A percentile compares a stretch with the other conserved stretches of the same genome.
These are phyloP conservation scores for Irpex lacteus DNA, from an alignment of 1,284 basidiomycete genomes.

Conservation along the genomic window DNA sequence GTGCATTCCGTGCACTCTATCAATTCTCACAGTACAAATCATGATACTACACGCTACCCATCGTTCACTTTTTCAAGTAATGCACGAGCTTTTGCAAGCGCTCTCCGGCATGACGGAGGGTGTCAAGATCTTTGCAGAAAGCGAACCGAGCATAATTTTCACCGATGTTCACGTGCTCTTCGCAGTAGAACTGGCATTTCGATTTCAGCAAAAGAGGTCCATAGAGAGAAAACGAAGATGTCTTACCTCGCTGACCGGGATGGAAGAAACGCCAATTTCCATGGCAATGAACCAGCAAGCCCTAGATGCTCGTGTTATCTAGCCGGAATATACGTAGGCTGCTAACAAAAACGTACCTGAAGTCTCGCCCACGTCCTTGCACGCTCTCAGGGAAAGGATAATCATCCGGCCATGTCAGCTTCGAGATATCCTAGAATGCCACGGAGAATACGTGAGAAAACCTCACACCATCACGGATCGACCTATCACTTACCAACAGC, in stretches of 20 bases:
- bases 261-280: constrained; percentile 86
- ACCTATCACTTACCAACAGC: constrained; percentile 59
- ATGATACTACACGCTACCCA: neutral
- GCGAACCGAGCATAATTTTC: constrained; percentile 87
- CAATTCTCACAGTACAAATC: neutral
- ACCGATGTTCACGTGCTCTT: constrained; percentile 81
- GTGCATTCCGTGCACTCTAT: neutral
- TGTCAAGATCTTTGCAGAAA: constrained; percentile 91
- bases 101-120: constrained; percentile 75
- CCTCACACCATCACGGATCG: neutral
- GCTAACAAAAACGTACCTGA: constrained; percentile 51
- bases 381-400: constrained; percentile 82
- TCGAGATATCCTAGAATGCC: constrained; percentile 70
- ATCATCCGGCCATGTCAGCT: constrained; percentile 77
- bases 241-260: constrained; percentile 89
- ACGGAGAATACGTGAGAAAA: neutral
- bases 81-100: constrained; percentile 73
- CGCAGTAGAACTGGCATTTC: constrained; percentile 79
- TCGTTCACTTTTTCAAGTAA: constrained; percentile 42
- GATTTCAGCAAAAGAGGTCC: constrained; percentile 7
- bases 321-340: neutral
- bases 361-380: constrained; percentile 83
- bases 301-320: constrained; percentile 34
- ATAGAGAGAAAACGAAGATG: constrained; percentile 1
- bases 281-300: constrained; percentile 90